Evolutionary conservation across 192 early-diverging fungal genomes (phyloP), one percentile per base, ranked within the genome.

Genomic region (Backusella luteola): DNA sequence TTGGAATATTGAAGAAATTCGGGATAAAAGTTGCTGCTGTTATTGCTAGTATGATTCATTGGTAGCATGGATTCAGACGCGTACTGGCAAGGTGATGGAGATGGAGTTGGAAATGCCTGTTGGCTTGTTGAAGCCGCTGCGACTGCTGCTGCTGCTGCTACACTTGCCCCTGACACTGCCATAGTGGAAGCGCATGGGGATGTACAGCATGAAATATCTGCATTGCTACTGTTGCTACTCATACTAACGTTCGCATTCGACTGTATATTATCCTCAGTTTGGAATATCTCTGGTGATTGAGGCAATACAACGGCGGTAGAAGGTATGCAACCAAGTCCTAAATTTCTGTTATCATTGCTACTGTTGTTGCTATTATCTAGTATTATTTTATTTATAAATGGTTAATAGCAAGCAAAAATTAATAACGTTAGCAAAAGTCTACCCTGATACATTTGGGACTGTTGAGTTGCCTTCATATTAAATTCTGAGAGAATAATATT

Each of bases 1-100:
- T 52, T 76, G 73, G 39, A 59, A 74, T 80, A 77, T 15, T 77
- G 75, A 17, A 73, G 36, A 32, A 77, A 80, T 34, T 80, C 76
- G 17, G 76, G 63, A 77, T 77, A 77, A 11, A 77, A 73, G 5
- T 17, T 71, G 23, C 42, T 71, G n/a, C 21, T 59, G 4, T n/a
- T 52, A 7, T 26, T 59, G 11, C 11, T 29, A 29, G 23, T 71
- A 44, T 41, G n/a, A 23, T 38, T 19, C 41, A 5, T n/a, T 71
- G 70, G 26, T 44, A 71, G 23, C n/a, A 49, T 44, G 19, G 26
- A 44, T 34, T 49, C 70, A 29, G 70, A 71, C 36, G 70, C 39
- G 70, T 46, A 42, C 34, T 67, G 74, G 32, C 29, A 42, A 21
- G 63, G 41, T 42, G 59, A 66, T 46, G 73, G 36, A 19, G 49